Conservation (phyloP, 306 rosid species). For the Gleditsia sinensis region DNA sequence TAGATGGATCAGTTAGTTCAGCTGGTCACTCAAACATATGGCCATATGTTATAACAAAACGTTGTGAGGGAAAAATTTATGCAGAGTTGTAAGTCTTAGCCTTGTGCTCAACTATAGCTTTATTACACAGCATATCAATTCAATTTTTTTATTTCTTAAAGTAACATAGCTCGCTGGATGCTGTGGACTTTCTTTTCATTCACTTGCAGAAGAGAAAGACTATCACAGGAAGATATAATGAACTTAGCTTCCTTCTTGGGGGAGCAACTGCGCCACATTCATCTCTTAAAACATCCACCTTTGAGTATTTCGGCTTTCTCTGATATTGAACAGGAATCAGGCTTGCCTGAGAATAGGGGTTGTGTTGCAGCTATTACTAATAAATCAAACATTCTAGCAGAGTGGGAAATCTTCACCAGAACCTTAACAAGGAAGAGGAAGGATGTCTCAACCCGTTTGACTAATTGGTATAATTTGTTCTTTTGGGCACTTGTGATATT, state of each 20-base stretch:
- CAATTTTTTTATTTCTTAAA: conserved; percentile 20
- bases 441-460: conserved; percentile 61
- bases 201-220: conserved; percentile 70
- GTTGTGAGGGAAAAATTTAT: conserved; percentile 81
- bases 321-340: conserved; percentile 41
- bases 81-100: conserved; percentile 76
- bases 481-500: conserved; percentile 11
- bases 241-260: conserved; percentile 85
- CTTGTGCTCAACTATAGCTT: conserved; percentile 12
- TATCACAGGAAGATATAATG: conserved; percentile 65
- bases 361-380: conserved; percentile 40
- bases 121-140: conserved; percentile 16
- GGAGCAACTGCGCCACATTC: conserved; percentile 76
- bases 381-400: conserved; percentile 57
- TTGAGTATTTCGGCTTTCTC: conserved; percentile 41
- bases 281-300: conserved; percentile 85
- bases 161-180: conserved; percentile 21
- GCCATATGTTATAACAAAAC: conserved; percentile 82
- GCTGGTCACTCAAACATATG: conserved; percentile 56
- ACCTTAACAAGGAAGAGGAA: conserved; percentile 72
- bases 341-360: conserved; percentile 34
- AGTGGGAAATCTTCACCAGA: conserved; percentile 67
- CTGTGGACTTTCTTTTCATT: conserved; percentile 26
- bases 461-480: conserved; percentile 63
- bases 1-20: conserved; percentile 33